phyloP scores from a whole-genome alignment of 257 asterid species.

The Schizonepeta tenuifolia region DNA sequence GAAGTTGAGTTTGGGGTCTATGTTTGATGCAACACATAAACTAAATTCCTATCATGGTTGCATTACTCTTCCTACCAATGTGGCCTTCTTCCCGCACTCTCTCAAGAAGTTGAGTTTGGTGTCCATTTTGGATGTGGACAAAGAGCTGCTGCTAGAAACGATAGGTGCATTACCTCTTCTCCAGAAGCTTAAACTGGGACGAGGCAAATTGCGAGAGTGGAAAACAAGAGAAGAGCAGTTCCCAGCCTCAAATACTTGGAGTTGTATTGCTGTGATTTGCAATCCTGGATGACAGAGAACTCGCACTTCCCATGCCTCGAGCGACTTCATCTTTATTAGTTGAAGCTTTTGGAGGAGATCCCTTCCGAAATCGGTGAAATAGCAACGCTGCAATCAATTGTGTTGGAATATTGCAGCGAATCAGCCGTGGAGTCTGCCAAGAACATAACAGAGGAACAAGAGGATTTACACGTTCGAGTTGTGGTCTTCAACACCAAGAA shows the following conservation, averaged over 20 bases:
- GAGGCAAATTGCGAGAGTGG: background rate
- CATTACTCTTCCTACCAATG: too few relatives aligned
- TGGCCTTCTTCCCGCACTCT: too few relatives aligned
- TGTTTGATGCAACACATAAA: too few relatives aligned
- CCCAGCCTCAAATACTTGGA: constrained; percentile 17
- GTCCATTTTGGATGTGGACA: too few relatives aligned
- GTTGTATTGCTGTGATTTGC: background rate
- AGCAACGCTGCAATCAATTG: background rate
- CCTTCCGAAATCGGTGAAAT: background rate
- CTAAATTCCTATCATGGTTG: too few relatives aligned
- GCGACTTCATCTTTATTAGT: background rate
- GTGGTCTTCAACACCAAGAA: background rate
- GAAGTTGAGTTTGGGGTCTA: background rate
- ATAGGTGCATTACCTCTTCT: constrained; percentile 20
- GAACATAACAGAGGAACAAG: background rate
- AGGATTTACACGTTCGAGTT: background rate
- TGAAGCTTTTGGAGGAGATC: background rate
- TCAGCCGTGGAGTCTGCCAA: background rate
- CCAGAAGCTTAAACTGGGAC: background rate
- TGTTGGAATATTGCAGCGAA: background rate
- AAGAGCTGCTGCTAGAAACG: too few relatives aligned
- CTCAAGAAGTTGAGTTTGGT: too few relatives aligned
- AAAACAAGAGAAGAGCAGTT: background rate
- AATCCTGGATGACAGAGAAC: background rate
- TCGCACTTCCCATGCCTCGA: background rate